Percentiles rank a stretch among this genome's conserved stretches.
Evolutionary conservation across 257 asterid species (phyloP).

Genomic region (Linaria vulgaris): DNA sequence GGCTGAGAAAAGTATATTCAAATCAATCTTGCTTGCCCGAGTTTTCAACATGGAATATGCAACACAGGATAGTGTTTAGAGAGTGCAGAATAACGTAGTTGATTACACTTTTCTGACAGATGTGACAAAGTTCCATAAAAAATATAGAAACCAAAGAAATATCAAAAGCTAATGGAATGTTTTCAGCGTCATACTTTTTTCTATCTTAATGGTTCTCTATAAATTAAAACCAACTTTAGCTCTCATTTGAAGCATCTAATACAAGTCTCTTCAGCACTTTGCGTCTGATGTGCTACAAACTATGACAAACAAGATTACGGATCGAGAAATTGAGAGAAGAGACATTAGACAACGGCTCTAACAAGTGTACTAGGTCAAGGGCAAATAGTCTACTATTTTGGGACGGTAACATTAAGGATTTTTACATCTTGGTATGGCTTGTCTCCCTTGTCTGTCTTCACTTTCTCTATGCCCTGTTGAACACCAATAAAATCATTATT

Average conservation of each 20-base stretch:
- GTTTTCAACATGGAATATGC: no score
- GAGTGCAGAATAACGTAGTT: no score
- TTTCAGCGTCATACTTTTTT: not conserved
- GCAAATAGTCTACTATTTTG: constrained; percentile 42
- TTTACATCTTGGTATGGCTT: constrained; percentile 92
- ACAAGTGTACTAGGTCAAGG: not conserved
- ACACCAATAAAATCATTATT: not conserved
- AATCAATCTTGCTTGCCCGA: no score
- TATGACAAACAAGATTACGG: constrained; percentile 3
- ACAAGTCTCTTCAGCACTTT: not conserved
- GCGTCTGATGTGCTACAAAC: not conserved
- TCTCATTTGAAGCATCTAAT: not conserved
- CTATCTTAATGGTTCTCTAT: not conserved
- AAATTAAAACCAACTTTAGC: not conserved
- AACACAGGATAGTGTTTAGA: no score
- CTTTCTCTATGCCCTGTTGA: constrained; percentile 85
- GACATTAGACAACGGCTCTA: not conserved
- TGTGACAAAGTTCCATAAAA: not conserved
- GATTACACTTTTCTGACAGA: no score
- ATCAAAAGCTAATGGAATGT: not conserved
- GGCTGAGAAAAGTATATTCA: no score
- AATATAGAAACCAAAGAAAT: not conserved
- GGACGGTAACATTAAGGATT: constrained; percentile 85
- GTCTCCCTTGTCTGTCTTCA: constrained; percentile 86
- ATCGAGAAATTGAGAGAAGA: constrained; percentile 6